Conservation (phyloP, 495 filamentous ascomycete species). For the Aspergillus steynii region DNA sequence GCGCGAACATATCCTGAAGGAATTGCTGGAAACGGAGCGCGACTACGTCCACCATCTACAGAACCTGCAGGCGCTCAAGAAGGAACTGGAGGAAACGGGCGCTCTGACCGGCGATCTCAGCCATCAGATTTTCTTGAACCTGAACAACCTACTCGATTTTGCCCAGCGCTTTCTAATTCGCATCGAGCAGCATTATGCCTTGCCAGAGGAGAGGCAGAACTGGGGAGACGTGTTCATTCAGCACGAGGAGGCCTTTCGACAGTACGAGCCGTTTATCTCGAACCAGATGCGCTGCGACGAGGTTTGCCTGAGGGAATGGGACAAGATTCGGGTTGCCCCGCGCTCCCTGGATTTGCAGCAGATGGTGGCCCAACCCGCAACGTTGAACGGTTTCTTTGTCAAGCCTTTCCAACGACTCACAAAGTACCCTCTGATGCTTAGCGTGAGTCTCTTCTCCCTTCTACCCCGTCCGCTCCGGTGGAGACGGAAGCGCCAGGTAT, state of each 20-base stretch:
- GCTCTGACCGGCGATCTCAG: slow-evolving; percentile 86
- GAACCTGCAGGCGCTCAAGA: slow-evolving; percentile 90
- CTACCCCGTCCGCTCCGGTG: background rate
- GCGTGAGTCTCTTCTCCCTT: slow-evolving; percentile 52
- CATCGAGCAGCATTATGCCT: slow-evolving; percentile 90
- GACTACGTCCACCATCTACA: slow-evolving; percentile 99
- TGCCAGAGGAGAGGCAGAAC: slow-evolving; percentile 74
- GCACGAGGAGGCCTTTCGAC: slow-evolving; percentile 77
- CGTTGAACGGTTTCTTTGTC: slow-evolving; percentile 83
- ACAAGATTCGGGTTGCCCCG: slow-evolving; percentile 55
- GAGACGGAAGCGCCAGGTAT: background rate
- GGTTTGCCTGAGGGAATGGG: slow-evolving; percentile 50
- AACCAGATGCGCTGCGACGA: slow-evolving; percentile 69
- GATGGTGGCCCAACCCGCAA: slow-evolving; percentile 60
- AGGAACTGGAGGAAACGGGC: slow-evolving; percentile 80
- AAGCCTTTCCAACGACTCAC: slow-evolving; percentile 95
- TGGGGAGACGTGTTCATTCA: slow-evolving; percentile 87
- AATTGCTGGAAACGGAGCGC: slow-evolving; percentile 89
- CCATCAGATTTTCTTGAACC: slow-evolving; percentile 94
- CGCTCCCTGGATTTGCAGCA: slow-evolving; percentile 57
- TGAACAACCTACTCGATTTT: slow-evolving; percentile 92
- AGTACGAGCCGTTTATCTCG: slow-evolving; percentile 95
- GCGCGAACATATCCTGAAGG: slow-evolving; percentile 82
- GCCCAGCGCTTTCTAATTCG: slow-evolving; percentile 92
- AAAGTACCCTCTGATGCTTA: slow-evolving; percentile 89